Evolutionary conservation across 2,329 filamentous ascomycete genomes (phyloP).

Genomic region (Hysterium pulicare): DNA sequence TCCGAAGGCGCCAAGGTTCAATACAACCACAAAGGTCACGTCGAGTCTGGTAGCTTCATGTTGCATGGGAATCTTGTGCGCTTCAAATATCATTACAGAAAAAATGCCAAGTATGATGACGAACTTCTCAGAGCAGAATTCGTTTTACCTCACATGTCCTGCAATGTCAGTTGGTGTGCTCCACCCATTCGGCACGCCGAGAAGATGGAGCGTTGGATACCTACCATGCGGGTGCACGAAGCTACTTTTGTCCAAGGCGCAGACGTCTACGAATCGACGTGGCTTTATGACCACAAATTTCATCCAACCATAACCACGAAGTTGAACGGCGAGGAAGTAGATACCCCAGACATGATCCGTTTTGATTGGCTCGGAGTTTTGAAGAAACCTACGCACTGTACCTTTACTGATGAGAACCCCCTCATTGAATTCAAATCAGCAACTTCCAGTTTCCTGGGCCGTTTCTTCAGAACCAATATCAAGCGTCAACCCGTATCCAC

Average conservation of each 20-base stretch:
- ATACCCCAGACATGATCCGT: slow-evolving; percentile 55
- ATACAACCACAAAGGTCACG: slow-evolving; percentile 53
- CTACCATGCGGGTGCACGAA: slow-evolving; percentile 53
- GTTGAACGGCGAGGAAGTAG: slow-evolving; percentile 49
- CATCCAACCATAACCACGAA: slow-evolving; percentile 38
- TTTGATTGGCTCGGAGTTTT: slow-evolving; percentile 42
- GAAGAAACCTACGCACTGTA: slow-evolving; percentile 37
- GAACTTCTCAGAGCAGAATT: slow-evolving; percentile 57
- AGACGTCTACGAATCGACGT: slow-evolving; percentile 51
- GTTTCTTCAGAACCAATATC: slow-evolving; percentile 37
- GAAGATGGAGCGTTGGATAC: slow-evolving; percentile 54
- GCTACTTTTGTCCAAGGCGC: slow-evolving; percentile 53
- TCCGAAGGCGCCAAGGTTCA: slow-evolving; percentile 47
- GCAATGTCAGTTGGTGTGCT: slow-evolving; percentile 54
- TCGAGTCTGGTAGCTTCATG: slow-evolving; percentile 53
- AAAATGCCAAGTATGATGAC: slow-evolving; percentile 52
- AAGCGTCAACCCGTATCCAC: slow-evolving; percentile 39
- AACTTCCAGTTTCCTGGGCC: slow-evolving; percentile 29
- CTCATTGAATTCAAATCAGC: slow-evolving; percentile 46
- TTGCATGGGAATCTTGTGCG: slow-evolving; percentile 51
- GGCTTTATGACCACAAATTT: slow-evolving; percentile 41
- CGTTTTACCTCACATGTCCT: slow-evolving; percentile 51
- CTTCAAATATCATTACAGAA: slow-evolving; percentile 55
- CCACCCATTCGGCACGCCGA: slow-evolving; percentile 50
- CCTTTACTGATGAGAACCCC: slow-evolving; percentile 50